A percentile compares a stretch with the other conserved stretches of the same genome.
Conservation (phyloP, 176 grass and related monocot species). For the Carex kokanica region DNA sequence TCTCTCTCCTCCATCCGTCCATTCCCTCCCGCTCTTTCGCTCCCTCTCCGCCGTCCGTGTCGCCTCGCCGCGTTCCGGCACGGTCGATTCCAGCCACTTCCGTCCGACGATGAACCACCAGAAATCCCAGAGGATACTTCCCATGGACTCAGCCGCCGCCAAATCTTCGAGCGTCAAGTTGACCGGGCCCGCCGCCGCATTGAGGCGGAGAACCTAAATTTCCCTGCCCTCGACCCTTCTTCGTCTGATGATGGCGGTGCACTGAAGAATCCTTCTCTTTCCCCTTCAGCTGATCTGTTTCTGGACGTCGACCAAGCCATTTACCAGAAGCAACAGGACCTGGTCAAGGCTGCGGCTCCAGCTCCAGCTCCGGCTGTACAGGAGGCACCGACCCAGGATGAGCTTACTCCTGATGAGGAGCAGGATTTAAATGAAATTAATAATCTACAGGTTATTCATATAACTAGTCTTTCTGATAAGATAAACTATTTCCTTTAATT, state of each 20-base stretch:
- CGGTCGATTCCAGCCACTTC: slow-evolving; percentile 47
- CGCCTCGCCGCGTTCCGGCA: slow-evolving; percentile 30
- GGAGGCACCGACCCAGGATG: slow-evolving; percentile 49
- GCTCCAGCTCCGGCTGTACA: slow-evolving; percentile 17
- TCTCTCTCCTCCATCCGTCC: slow-evolving; percentile 30
- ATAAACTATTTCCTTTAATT: background rate
- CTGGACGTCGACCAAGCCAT: slow-evolving; percentile 79
- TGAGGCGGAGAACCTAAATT: slow-evolving; percentile 44
- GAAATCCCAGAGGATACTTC: slow-evolving; percentile 88
- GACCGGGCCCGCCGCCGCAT: slow-evolving; percentile 47
- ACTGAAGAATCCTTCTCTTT: background rate
- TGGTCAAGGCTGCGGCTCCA: slow-evolving; percentile 49
- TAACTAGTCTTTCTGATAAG: slow-evolving; percentile 8
- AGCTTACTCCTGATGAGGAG: slow-evolving; percentile 50
- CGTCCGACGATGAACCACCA: slow-evolving; percentile 66
- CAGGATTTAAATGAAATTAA: slow-evolving; percentile 34
- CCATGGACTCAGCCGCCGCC: slow-evolving; percentile 62
- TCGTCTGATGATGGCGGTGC: slow-evolving; percentile 24
- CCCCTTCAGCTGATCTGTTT: slow-evolving; percentile 62
- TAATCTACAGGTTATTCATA: slow-evolving; percentile 20
- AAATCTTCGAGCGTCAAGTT: slow-evolving; percentile 61
- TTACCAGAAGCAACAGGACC: slow-evolving; percentile 68
- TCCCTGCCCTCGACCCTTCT: slow-evolving; percentile 43
- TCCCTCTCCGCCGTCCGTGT: slow-evolving; percentile 32
- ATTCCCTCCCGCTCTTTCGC: slow-evolving; percentile 16